These are phyloP conservation scores for Leccinum longicurvipes DNA, from an alignment of 768 basidiomycete genomes.

Conservation along the genomic window DNA sequence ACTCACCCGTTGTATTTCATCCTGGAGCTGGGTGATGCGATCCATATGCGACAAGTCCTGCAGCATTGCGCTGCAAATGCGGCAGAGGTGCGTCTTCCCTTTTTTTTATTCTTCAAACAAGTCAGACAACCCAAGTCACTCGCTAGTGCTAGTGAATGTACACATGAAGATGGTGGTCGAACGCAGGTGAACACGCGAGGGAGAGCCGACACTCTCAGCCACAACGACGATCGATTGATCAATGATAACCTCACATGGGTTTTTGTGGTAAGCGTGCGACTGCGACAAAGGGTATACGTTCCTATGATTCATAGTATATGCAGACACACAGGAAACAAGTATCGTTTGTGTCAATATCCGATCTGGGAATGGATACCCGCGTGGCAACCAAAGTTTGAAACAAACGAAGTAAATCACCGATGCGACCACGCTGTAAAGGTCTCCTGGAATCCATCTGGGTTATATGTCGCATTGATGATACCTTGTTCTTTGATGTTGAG, in stretches of 20 bases:
- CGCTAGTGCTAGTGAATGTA: slow-evolving; percentile 1
- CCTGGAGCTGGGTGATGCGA: slow-evolving; percentile 92
- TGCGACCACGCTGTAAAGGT: slow-evolving; percentile 38
- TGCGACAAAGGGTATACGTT: neutral
- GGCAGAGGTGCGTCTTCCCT: slow-evolving; percentile 3
- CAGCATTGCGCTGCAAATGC: slow-evolving; percentile 70
- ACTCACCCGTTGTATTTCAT: slow-evolving; percentile 83
- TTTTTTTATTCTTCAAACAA: slow-evolving; percentile 9
- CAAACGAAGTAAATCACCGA: slow-evolving; percentile 12
- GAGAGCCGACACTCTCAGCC: neutral
- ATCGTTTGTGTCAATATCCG: neutral
- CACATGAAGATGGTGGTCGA: slow-evolving; percentile 2
- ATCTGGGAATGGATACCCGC: neutral
- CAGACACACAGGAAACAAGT: neutral
- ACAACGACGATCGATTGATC: neutral
- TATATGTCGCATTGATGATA: slow-evolving; percentile 36
- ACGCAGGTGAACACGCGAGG: neutral
- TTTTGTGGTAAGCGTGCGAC: neutral
- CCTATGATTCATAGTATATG: neutral
- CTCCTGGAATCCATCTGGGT: slow-evolving; percentile 44
- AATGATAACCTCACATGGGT: neutral
- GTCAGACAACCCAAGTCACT: slow-evolving; percentile 14
- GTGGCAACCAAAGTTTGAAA: neutral
- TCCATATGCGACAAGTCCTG: slow-evolving; percentile 93
- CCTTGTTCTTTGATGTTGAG: slow-evolving; percentile 36